A percentile compares a stretch with the other conserved stretches of the same genome.
phyloP scores from a whole-genome alignment of 495 filamentous ascomycete species.

The Tuber umbilicatum region DNA sequence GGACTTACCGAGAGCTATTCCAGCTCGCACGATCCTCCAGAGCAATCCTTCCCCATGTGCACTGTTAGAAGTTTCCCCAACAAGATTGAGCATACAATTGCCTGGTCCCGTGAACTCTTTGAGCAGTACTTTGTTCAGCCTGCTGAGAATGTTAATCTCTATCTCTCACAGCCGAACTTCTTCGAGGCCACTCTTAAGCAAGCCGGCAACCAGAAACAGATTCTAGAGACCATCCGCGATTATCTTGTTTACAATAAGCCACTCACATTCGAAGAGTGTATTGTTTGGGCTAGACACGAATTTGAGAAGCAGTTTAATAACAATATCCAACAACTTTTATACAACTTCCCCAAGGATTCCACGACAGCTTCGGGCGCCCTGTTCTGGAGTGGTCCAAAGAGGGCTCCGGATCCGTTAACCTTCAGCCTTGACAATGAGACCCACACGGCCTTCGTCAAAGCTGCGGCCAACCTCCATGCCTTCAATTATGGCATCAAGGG shows the following conservation, averaged over 20 bases:
- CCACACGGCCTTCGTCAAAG: slow-evolving; percentile 78
- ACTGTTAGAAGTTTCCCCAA: slow-evolving; percentile 97
- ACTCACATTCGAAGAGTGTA: slow-evolving; percentile 87
- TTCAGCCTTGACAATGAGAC: slow-evolving; percentile 79
- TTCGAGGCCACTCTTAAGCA: slow-evolving; percentile 84
- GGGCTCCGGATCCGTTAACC: slow-evolving; percentile 82
- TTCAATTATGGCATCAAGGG: slow-evolving; percentile 96
- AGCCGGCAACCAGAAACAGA: slow-evolving; percentile 92
- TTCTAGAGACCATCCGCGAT: slow-evolving; percentile 80
- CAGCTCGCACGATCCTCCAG: slow-evolving; percentile 94
- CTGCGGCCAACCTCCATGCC: slow-evolving; percentile 85
- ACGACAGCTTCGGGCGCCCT: slow-evolving; percentile 76
- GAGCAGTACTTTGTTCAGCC: slow-evolving; percentile 88
- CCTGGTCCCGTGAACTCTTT: slow-evolving; percentile 94
- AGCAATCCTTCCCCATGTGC: slow-evolving; percentile 98
- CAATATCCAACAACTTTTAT: slow-evolving; percentile 89
- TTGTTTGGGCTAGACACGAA: slow-evolving; percentile 83
- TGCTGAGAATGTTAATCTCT: slow-evolving; percentile 90
- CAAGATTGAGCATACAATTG: slow-evolving; percentile 97
- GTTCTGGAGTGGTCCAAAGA: slow-evolving; percentile 99
- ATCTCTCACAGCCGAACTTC: slow-evolving; percentile 86
- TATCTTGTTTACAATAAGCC: slow-evolving; percentile 92
- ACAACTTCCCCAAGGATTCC: slow-evolving; percentile 96
- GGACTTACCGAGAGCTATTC: slow-evolving; percentile 93
- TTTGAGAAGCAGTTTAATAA: slow-evolving; percentile 98